Evolutionary conservation across 768 basidiomycete species (phyloP).

Genomic region (Termitomyces eurrhizus): DNA sequence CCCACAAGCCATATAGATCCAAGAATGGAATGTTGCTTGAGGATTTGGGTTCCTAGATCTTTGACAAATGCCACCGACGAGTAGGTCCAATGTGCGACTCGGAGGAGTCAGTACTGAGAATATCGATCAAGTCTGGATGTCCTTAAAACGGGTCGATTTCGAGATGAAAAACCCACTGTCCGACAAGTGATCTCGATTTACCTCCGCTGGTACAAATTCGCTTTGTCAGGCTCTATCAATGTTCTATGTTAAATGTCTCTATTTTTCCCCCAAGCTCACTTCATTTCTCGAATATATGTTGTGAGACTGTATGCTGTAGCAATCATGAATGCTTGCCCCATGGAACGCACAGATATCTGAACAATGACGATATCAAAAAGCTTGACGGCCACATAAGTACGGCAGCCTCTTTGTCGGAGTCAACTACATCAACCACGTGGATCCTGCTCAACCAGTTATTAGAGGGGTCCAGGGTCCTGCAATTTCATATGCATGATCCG

Average conservation of each 20-base stretch:
- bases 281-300: neutral
- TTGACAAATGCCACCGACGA: neutral
- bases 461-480: neutral
- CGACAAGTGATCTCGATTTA: neutral
- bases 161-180: neutral
- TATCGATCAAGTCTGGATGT: neutral
- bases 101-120: neutral
- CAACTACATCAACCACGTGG: neutral
- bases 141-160: neutral
- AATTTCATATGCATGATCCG: conserved; percentile 1
- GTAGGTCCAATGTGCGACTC: neutral
- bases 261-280: neutral
- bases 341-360: neutral
- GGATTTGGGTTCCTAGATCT: neutral
- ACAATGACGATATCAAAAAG: neutral
- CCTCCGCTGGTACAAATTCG: neutral
- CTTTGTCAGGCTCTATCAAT: neutral
- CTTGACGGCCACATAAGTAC: neutral
- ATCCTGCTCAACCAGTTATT: too few species aligned
- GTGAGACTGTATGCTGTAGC: neutral
- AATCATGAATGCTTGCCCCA: neutral
- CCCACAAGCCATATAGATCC: neutral
- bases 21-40: neutral
- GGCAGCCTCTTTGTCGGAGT: neutral
- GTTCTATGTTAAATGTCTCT: neutral